These are phyloP conservation scores for Psidium guajava DNA, from an alignment of 345 rosid species.

Conservation along the genomic window DNA sequence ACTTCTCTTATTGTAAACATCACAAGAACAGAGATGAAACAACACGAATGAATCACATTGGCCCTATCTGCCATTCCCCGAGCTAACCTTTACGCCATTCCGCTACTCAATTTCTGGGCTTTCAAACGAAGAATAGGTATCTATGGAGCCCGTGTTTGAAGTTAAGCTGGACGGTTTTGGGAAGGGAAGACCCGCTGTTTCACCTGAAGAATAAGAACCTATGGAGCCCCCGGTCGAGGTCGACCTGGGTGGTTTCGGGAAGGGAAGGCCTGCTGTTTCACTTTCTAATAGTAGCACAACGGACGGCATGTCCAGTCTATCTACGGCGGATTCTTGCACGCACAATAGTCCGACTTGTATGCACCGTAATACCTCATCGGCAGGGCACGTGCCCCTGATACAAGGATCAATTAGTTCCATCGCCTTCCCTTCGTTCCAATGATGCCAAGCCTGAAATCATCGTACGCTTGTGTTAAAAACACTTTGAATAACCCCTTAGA, in stretches of 20 bases:
- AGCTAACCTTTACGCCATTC: background rate
- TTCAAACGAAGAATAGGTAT: background rate
- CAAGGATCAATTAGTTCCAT: constrained; percentile 53
- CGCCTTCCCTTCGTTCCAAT: constrained; percentile 51
- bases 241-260: constrained; percentile 47
- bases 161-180: background rate
- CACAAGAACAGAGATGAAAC: background rate
- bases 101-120: background rate
- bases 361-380: constrained; percentile 46
- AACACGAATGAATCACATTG: background rate
- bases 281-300: constrained; percentile 64
- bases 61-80: background rate
- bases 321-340: constrained; percentile 61
- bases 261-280: constrained; percentile 36
- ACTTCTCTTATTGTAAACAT: background rate
- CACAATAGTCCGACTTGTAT: constrained; percentile 74
- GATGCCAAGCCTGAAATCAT: constrained; percentile 57
- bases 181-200: background rate
- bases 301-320: constrained; percentile 62
- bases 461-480: background rate
- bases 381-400: constrained; percentile 23
- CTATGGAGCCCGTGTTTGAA: background rate
- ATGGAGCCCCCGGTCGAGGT: constrained; percentile 36
- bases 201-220: constrained; percentile 11
- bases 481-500: background rate